Conservation (phyloP, 2,329 filamentous ascomycete genomes). For the Tolypocladium nubicola region DNA sequence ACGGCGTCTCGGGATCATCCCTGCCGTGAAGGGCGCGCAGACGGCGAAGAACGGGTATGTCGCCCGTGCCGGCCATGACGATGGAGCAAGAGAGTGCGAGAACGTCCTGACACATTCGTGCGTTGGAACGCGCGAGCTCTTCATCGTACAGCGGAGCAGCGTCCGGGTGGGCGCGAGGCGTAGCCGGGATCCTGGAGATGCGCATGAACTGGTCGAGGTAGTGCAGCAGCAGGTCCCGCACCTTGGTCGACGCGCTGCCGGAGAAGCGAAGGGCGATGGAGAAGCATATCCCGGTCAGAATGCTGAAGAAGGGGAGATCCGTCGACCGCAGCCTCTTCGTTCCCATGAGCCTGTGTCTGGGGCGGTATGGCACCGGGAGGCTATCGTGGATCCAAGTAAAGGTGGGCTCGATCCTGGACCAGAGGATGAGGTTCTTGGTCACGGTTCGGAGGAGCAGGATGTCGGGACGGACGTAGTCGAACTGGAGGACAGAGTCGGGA, state of each 20-base stretch:
- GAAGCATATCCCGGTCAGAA: slow-evolving; percentile 81
- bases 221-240: slow-evolving; percentile 70
- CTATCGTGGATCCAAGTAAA: slow-evolving; percentile 66
- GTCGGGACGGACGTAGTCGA: slow-evolving; percentile 91
- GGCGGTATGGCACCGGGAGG: slow-evolving; percentile 60
- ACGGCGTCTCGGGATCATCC: slow-evolving; percentile 72
- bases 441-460: slow-evolving; percentile 83
- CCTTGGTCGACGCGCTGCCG: slow-evolving; percentile 57
- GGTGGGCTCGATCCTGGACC: slow-evolving; percentile 68
- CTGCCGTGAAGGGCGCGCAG: slow-evolving; percentile 82
- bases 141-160: slow-evolving; percentile 58
- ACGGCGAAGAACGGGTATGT: slow-evolving; percentile 73
- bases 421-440: slow-evolving; percentile 85
- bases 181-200: slow-evolving; percentile 50
- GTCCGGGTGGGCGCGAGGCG: slow-evolving; percentile 15
- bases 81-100: slow-evolving; percentile 72
- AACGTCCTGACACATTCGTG: slow-evolving; percentile 84
- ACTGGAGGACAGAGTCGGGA: slow-evolving; percentile 80
- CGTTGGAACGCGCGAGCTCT: slow-evolving; percentile 70
- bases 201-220: slow-evolving; percentile 83
- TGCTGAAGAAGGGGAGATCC: slow-evolving; percentile 88
- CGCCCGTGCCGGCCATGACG: slow-evolving; percentile 94
- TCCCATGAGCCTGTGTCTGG: slow-evolving; percentile 46
- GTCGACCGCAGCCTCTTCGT: slow-evolving; percentile 60
- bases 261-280: slow-evolving; percentile 64